Conservation (phyloP, 2,329 filamentous ascomycete species). For the Penicillium italicum region DNA sequence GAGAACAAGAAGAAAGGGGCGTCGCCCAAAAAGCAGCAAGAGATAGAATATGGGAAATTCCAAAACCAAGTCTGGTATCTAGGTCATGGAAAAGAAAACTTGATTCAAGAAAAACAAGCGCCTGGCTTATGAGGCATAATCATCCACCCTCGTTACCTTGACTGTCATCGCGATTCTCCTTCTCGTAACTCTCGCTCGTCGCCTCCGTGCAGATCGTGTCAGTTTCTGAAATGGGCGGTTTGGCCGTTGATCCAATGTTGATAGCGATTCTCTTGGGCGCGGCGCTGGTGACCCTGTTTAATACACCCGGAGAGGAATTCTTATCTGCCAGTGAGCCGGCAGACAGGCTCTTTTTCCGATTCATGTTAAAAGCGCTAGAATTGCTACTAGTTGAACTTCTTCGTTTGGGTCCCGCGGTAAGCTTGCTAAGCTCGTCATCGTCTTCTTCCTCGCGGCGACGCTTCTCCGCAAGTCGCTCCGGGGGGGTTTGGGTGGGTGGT, state of each 20-base stretch:
- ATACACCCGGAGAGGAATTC: constrained; percentile 14
- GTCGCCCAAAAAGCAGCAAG: constrained; percentile 14
- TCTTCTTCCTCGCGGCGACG: constrained; percentile 82
- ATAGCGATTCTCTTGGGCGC: constrained; percentile 42
- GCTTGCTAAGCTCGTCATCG: constrained; percentile 83
- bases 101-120: constrained; percentile 8
- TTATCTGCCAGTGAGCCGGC: constrained; percentile 28
- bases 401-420: constrained; percentile 55
- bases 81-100: constrained; percentile 10
- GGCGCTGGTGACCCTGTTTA: constrained; percentile 18
- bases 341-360: constrained; percentile 34
- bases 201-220: constrained; percentile 15
- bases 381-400: constrained; percentile 43
- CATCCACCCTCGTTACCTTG: constrained; percentile 22
- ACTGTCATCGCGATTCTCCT: constrained; percentile 31
- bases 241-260: constrained; percentile 33
- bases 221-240: constrained; percentile 18
- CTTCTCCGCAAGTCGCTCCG: constrained; percentile 81
- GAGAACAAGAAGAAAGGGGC: constrained; percentile 9
- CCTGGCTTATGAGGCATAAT: constrained; percentile 9
- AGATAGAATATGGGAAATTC: constrained; percentile 8
- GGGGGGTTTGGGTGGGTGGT: constrained; percentile 32
- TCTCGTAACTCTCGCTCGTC: constrained; percentile 26
- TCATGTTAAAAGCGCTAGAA: constrained; percentile 32
- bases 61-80: constrained; percentile 20